These are phyloP conservation scores for Puccinia brachypodii DNA, from an alignment of 1,284 basidiomycete genomes.

Conservation along the genomic window DNA sequence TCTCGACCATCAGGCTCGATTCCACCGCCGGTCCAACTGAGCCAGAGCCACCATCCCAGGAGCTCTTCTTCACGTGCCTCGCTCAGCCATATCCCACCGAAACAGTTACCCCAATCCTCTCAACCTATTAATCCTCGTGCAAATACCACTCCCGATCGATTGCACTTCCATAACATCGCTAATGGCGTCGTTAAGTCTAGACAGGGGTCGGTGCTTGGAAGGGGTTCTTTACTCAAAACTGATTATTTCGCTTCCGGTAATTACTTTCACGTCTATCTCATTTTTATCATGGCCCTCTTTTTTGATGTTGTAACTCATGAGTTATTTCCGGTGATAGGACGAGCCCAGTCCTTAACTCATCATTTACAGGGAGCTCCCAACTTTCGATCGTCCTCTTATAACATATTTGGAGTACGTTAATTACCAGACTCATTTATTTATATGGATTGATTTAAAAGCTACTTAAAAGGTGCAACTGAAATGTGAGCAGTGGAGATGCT, in stretches of 20 bases:
- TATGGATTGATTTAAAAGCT: constrained; percentile 63
- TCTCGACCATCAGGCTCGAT: constrained; percentile 6
- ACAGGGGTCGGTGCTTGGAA: constrained; percentile 44
- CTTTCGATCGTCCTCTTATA: constrained; percentile 71
- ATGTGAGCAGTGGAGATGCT: neutral
- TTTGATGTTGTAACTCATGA: neutral
- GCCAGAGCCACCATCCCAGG: neutral
- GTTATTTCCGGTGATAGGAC: constrained; percentile 18
- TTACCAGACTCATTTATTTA: neutral
- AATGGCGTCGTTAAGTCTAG: constrained; percentile 44
- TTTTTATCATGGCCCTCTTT: neutral
- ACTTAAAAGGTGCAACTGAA: neutral
- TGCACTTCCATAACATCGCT: constrained; percentile 30
- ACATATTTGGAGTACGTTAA: constrained; percentile 61
- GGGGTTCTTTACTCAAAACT: constrained; percentile 45
- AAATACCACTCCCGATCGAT: constrained; percentile 9
- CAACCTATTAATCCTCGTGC: neutral
- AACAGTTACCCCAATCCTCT: neutral
- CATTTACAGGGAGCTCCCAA: constrained; percentile 87
- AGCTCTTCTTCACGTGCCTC: constrained; percentile 10
- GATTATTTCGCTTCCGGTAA: constrained; percentile 45
- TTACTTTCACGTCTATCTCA: neutral
- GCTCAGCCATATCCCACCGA: neutral
- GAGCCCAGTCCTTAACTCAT: constrained; percentile 41
- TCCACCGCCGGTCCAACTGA: neutral